Percentiles rank a stretch among this genome's conserved stretches.
These are phyloP conservation scores for Gossypium laxum DNA, from an alignment of 441 rosid genomes.

Conservation along the genomic window DNA sequence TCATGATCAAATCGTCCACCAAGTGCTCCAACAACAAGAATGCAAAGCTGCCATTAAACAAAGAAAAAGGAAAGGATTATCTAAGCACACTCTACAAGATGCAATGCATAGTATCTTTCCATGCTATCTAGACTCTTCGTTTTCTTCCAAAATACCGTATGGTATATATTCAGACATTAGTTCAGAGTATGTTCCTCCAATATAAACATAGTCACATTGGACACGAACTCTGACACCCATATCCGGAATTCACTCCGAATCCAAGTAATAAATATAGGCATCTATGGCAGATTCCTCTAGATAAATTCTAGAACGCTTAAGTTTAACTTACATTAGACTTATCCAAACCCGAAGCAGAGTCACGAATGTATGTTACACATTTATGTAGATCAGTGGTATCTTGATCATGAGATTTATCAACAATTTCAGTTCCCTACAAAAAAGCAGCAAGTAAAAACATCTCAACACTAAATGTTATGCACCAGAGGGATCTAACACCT, in stretches of 20 bases:
- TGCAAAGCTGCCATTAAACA: constrained; percentile 44
- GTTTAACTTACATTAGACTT: constrained; percentile 43
- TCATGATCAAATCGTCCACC: constrained; percentile 97
- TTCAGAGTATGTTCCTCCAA: neutral
- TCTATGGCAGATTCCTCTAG: too few relatives aligned
- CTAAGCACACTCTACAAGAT: neutral
- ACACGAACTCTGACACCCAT: neutral
- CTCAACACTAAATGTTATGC: constrained; percentile 7
- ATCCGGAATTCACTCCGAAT: neutral
- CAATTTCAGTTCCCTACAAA: constrained; percentile 62
- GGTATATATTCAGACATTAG: neutral
- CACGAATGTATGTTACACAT: constrained; percentile 45
- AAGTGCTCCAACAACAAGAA: constrained; percentile 83
- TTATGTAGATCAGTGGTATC: constrained; percentile 89
- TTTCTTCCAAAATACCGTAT: too few relatives aligned
- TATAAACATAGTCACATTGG: neutral
- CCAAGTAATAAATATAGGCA: neutral
- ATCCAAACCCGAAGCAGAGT: constrained; percentile 35
- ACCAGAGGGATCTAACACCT: neutral
- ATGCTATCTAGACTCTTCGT: too few relatives aligned
- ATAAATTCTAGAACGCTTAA: neutral
- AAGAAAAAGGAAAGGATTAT: neutral
- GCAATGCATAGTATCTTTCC: too few relatives aligned
- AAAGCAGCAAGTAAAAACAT: constrained; percentile 5
- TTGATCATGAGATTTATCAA: constrained; percentile 77